These are phyloP conservation scores for Vaccinium macrocarpon DNA, from an alignment of 148 eudicot species.

Conservation along the genomic window DNA sequence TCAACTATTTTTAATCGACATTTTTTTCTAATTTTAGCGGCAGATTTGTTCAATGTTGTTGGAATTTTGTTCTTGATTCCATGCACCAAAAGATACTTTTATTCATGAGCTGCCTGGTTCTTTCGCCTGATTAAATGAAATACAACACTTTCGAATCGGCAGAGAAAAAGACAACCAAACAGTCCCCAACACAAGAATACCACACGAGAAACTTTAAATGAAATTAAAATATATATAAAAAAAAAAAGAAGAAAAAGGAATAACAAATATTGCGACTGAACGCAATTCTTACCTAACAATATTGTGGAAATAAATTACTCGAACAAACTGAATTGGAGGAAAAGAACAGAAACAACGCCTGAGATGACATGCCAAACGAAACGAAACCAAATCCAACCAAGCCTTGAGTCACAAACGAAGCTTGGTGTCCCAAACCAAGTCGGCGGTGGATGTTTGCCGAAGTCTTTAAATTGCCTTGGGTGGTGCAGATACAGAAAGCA, in stretches of 20 bases:
- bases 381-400: not conserved
- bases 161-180: not conserved
- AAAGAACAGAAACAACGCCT: not conserved
- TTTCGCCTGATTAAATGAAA: too few relatives aligned
- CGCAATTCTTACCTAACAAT: not conserved
- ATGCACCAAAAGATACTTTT: too few relatives aligned
- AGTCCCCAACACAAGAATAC: not conserved
- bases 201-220: not conserved
- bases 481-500: slow-evolving; percentile 1
- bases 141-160: too few relatives aligned
- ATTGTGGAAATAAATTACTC: not conserved
- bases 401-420: not conserved
- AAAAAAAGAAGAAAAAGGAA: not conserved
- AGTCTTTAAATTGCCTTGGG: slow-evolving; percentile 1
- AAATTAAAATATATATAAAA: not conserved
- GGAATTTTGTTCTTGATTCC: too few relatives aligned
- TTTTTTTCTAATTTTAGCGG: too few relatives aligned
- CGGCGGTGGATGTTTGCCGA: not conserved
- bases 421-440: not conserved
- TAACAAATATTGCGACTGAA: not conserved
- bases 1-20: too few relatives aligned
- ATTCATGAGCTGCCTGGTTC: too few relatives aligned
- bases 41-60: too few relatives aligned
- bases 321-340: not conserved
- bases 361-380: not conserved